phyloP scores from a whole-genome alignment of 2,329 filamentous ascomycete genomes.

The Neospermospora avenae region DNA sequence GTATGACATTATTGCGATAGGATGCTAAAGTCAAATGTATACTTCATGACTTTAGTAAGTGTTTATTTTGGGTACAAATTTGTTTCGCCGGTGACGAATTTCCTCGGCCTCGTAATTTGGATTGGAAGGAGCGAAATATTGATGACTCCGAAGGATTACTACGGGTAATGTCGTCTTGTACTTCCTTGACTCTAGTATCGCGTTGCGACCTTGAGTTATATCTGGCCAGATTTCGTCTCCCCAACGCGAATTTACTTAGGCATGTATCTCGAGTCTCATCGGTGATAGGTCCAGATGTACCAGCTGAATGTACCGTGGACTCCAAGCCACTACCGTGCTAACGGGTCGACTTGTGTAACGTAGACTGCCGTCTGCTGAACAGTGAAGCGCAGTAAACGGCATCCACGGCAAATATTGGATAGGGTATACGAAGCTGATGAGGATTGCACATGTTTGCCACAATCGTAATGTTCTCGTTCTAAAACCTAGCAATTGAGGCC shows the following conservation, averaged over 20 bases:
- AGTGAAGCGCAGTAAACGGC: background rate
- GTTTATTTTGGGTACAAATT: no score
- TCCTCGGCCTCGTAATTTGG: background rate
- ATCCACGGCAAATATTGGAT: background rate
- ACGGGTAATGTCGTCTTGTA: no score
- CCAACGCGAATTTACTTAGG: background rate
- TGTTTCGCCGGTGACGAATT: no score
- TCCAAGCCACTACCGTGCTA: background rate
- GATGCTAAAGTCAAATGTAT: no score
- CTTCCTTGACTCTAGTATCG: no score
- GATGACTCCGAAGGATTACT: no score
- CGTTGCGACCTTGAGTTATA: no score
- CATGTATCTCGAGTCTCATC: background rate
- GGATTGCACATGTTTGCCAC: background rate
- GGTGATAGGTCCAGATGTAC: background rate
- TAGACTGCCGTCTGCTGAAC: background rate
- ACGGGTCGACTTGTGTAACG: slow-evolving; percentile 7
- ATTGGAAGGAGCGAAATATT: background rate
- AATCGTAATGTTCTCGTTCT: background rate
- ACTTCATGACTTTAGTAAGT: no score
- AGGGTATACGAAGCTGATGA: background rate
- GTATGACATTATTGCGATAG: no score
- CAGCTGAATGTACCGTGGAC: background rate
- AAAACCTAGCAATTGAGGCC: background rate
- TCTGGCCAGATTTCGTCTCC: no score